Base-by-base conservation (phyloP, 2,329 filamentous ascomycete species). In the Venturia effusa region DNA sequence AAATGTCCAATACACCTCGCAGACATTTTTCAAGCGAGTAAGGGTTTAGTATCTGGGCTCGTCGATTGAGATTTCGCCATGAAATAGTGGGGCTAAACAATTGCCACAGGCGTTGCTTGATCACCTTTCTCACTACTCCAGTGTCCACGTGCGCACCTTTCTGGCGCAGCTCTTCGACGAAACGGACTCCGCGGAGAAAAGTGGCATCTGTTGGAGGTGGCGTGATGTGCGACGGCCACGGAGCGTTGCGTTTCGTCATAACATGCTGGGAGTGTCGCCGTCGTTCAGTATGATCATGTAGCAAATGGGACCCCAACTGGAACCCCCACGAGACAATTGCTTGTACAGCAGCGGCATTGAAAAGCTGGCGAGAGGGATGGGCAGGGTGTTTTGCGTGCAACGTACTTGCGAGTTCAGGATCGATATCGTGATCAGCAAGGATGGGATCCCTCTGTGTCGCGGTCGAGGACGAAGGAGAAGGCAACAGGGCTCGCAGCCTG, bases 281-380 rank as follows among this genome's bases (percentile, higher is more conserved):
- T 10, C 57, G 34, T 11, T 61, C 62, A 6, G 27, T 37, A 17
- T 34, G 13, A 39, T 62, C 62, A 3, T 65, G 32, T 13, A 64
- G 40, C 41, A 59, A 10, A 37, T 39, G 37, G 48, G n/a, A 69
- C 62, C 61, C 65, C 34, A 22, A 48, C 15, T 59, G 65, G 63
- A 74, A 73, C 11, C 71, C 71, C 74, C 74, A 75, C 1, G 67
- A 65, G 5, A 75, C 66, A 5, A 75, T 67, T 1, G 73, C 72
- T 40, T 69, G 65, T 17, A 68, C 67, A 67, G 73, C 69, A 15
- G 67, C 43, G 3, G 62, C 27, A 13, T 61, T 66, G 66, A 74
- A 71, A 24, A 74, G 67, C 37, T 64, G 59, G 4, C 34, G 30
- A 37, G 34, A 37, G 10, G 61, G 61, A 32, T 63, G 32, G n/a